Evolutionary conservation across 192 early-diverging fungal genomes (phyloP).

Genomic region (Umbelopsis sp.): DNA sequence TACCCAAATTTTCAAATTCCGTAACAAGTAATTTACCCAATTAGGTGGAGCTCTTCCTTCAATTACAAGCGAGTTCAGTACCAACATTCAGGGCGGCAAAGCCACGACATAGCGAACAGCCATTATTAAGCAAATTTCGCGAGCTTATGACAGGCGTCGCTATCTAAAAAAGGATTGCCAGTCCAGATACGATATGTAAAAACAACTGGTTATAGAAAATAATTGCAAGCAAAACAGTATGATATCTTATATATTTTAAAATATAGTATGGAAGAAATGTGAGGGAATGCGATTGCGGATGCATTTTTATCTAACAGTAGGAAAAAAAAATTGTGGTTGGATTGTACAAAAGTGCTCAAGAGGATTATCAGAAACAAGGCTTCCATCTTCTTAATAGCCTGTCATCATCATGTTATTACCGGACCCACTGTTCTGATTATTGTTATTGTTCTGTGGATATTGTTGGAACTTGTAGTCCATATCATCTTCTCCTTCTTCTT

Average conservation of each 20-base stretch:
- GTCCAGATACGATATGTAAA: no score
- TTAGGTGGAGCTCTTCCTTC: no score
- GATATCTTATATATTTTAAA: background rate
- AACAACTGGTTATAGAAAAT: no score
- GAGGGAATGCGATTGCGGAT: background rate
- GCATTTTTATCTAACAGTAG: background rate
- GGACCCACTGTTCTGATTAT: background rate
- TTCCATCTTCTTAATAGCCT: background rate
- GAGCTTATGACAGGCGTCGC: no score
- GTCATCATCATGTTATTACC: background rate
- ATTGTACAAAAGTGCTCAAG: slow-evolving; percentile 15
- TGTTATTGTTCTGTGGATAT: background rate
- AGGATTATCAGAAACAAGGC: background rate
- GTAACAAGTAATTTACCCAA: no score
- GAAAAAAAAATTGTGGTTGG: background rate
- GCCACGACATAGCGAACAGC: no score
- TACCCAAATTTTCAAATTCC: no score
- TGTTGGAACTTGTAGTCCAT: background rate
- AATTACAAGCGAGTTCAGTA: no score
- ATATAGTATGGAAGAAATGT: background rate
- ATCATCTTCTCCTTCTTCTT: background rate
- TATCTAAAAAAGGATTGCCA: no score
- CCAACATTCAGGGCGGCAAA: no score
- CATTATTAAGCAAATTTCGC: no score
- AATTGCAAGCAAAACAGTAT: no score